Evolutionary conservation across 495 filamentous ascomycete genomes (phyloP), one percentile per base, ranked within the genome.

Genomic region (Hypoxylon subgilvum): DNA sequence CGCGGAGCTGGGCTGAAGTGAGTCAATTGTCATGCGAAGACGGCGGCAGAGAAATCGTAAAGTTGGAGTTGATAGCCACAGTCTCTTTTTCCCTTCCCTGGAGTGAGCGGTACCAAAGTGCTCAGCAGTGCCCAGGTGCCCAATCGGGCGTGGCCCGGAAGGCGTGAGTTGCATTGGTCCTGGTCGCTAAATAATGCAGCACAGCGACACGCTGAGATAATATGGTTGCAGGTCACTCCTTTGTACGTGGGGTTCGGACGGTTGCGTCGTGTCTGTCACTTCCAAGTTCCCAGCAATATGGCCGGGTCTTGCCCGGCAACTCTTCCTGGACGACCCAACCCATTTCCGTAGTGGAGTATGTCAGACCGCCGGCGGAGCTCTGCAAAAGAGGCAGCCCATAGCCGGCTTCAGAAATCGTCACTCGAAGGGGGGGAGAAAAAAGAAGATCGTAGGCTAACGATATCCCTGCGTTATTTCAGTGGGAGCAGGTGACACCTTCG

Each of bases 401-500:
- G 55, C 23, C 23, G 23, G 23, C 23, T 27, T 27, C 23, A 30
- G 38, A 52, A 13, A 19, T n/a, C n/a, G n/a, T n/a, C n/a, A n/a
- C n/a, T n/a, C n/a, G n/a, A 18, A 25, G n/a, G 27, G 42, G 2
- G 42, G 9, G 30, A 43, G 1, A 35, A 23, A 22, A 34, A 45
- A 35, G 13, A 45, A 47, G 31, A 52, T 50, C 12, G 19, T 45
- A 34, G 64, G 35, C 67, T 70, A 68, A 70, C 54, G 36, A 30
- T 61, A 52, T 57, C 64, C 52, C 57, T 61, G 61, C 48, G 57
- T 58, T 65, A 89, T 86, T 62, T 79, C 86, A 7, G 79, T 89
- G 41, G 86, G 87, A 36, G 88, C 88, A 51, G 88, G 87, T 61
- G 87, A 91, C 65, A 89, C 87, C 1, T 90, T 91, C 60, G 84